Evolutionary conservation across 129 eudicot species (phyloP).

Genomic region (Flaveria robusta): DNA sequence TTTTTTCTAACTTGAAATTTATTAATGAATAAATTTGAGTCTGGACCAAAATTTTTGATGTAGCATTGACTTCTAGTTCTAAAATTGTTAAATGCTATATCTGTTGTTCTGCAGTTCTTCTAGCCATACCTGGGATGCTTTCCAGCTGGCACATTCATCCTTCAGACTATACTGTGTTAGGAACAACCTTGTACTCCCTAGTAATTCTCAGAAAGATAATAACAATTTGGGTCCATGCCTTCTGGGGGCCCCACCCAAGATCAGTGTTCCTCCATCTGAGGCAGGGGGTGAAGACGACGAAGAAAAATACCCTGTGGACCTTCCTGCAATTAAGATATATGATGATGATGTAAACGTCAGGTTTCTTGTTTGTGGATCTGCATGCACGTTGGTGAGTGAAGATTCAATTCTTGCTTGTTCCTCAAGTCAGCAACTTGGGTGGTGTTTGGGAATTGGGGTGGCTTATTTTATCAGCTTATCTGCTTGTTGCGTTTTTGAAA

Average conservation of each 20-base stretch:
- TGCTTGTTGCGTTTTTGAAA: neutral
- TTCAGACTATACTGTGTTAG: constrained; percentile 67
- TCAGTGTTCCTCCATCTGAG: constrained; percentile 69
- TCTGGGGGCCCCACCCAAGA: constrained; percentile 87
- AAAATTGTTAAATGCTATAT: neutral
- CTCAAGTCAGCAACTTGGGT: constrained; percentile 5
- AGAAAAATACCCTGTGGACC: constrained; percentile 64
- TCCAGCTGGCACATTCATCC: constrained; percentile 88
- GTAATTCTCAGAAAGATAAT: constrained; percentile 36
- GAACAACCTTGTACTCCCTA: constrained; percentile 56
- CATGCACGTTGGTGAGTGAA: constrained; percentile 56
- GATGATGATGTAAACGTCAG: constrained; percentile 78
- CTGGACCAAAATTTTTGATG: neutral
- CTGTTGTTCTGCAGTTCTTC: constrained; percentile 60
- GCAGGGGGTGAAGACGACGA: constrained; percentile 66
- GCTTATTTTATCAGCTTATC: neutral
- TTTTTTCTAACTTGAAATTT: neutral
- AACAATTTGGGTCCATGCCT: constrained; percentile 66
- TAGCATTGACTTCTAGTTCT: neutral
- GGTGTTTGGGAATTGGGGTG: neutral
- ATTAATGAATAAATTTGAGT: neutral
- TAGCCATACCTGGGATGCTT: constrained; percentile 96
- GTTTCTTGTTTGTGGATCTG: constrained; percentile 79
- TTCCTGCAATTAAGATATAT: constrained; percentile 88
- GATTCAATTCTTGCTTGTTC: neutral